Percentiles rank a stretch among this genome's conserved stretches.
Conservation (phyloP, 805 yeast genomes). For the Candida cerambycidarum region DNA sequence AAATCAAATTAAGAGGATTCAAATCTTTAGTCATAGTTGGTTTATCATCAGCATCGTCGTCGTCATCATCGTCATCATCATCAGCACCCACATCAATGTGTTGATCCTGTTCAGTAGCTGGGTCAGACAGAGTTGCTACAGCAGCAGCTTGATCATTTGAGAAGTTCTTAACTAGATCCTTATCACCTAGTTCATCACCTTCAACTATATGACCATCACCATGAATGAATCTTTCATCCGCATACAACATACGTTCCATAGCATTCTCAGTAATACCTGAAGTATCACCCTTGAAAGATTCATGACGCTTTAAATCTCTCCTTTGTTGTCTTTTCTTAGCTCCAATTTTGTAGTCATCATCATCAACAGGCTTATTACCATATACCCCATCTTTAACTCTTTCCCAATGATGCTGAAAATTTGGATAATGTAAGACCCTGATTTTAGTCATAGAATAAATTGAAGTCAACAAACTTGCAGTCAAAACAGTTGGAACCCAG, state of each 20-base stretch:
- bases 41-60: constrained; percentile 11
- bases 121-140: neutral
- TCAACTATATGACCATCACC: constrained; percentile 12
- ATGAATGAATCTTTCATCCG: constrained; percentile 29
- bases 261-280: constrained; percentile 36
- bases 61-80: constrained; percentile 17
- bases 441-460: constrained; percentile 41
- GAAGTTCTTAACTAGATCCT: constrained; percentile 8
- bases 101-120: neutral
- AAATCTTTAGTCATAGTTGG: constrained; percentile 8
- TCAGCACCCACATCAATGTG: neutral
- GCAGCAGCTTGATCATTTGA: neutral
- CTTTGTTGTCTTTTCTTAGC: constrained; percentile 28
- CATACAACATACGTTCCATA: constrained; percentile 38
- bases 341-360: constrained; percentile 33
- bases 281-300: constrained; percentile 43
- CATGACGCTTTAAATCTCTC: constrained; percentile 25
- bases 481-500: constrained; percentile 50
- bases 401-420: constrained; percentile 32
- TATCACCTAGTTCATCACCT: constrained; percentile 15
- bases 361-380: constrained; percentile 28
- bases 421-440: constrained; percentile 24
- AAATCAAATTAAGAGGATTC: constrained; percentile 15
- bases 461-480: constrained; percentile 34
- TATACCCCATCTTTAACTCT: constrained; percentile 33